These are phyloP conservation scores for Clavispora santaluciae DNA, from an alignment of 805 yeast genomes.

Conservation along the genomic window DNA sequence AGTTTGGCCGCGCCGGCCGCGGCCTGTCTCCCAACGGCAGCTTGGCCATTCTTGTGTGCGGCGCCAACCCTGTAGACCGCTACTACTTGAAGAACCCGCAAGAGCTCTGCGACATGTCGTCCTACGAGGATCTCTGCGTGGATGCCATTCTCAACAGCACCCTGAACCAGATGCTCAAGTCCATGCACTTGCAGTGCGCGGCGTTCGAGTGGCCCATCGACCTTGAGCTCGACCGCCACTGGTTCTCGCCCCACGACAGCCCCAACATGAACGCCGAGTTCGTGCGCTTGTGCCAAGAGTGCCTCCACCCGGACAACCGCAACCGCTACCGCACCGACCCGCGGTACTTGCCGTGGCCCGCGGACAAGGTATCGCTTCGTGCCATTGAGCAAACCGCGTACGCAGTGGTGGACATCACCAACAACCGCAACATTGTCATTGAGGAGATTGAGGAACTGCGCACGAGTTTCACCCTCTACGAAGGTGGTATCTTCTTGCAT, in stretches of 20 bases:
- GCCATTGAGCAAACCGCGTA: slow-evolving; percentile 77
- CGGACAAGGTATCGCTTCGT: slow-evolving; percentile 68
- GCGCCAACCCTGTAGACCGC: slow-evolving; percentile 81
- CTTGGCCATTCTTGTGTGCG: slow-evolving; percentile 77
- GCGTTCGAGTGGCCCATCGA: slow-evolving; percentile 76
- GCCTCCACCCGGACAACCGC: slow-evolving; percentile 29
- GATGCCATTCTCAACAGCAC: slow-evolving; percentile 30
- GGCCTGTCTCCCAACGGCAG: slow-evolving; percentile 67
- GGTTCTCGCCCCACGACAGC: slow-evolving; percentile 44
- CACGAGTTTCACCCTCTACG: slow-evolving; percentile 83
- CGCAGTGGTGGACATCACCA: slow-evolving; percentile 88
- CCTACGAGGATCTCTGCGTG: slow-evolving; percentile 40
- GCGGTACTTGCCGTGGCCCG: slow-evolving; percentile 76
- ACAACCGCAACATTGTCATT: slow-evolving; percentile 67
- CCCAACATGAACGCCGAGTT: slow-evolving; percentile 15
- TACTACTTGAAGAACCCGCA: slow-evolving; percentile 70
- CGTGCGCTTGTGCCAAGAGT: slow-evolving; percentile 30
- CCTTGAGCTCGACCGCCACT: slow-evolving; percentile 47
- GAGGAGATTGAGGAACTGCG: slow-evolving; percentile 89
- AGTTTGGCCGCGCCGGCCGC: slow-evolving; percentile 96
- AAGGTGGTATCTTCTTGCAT: slow-evolving; percentile 89
- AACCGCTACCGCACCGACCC: slow-evolving; percentile 31
- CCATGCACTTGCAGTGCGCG: slow-evolving; percentile 90
- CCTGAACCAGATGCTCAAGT: slow-evolving; percentile 46
- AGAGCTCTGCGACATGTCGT: slow-evolving; percentile 40